These are phyloP conservation scores for Fusarium tricinctum DNA, from an alignment of 2,329 filamentous ascomycete genomes.

Conservation along the genomic window DNA sequence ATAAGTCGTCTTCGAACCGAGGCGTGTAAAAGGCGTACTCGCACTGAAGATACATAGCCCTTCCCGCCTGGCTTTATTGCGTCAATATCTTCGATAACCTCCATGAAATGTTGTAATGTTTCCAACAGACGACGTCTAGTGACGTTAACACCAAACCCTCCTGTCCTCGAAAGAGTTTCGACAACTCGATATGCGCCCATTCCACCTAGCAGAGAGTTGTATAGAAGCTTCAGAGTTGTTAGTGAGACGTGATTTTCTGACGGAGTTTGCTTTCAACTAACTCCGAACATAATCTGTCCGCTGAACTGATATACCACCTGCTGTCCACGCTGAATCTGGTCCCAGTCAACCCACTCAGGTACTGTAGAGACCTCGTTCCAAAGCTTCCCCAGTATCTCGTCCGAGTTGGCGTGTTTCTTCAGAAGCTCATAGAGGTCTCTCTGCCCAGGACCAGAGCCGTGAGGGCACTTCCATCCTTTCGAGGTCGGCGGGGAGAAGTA, in stretches of 20 bases:
- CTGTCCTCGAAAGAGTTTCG: slow-evolving; percentile 80
- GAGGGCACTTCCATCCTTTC: slow-evolving; percentile 50
- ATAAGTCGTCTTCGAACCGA: slow-evolving; percentile 74
- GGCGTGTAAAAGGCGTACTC: slow-evolving; percentile 75
- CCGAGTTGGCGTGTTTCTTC: slow-evolving; percentile 66
- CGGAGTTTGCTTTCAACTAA: slow-evolving; percentile 45
- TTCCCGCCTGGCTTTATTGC: slow-evolving; percentile 75
- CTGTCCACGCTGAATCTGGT: slow-evolving; percentile 79
- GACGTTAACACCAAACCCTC: slow-evolving; percentile 78
- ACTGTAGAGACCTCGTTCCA: slow-evolving; percentile 77
- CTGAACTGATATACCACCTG: slow-evolving; percentile 84
- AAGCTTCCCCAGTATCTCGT: slow-evolving; percentile 68
- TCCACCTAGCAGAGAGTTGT: slow-evolving; percentile 75
- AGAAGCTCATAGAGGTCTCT: slow-evolving; percentile 76
- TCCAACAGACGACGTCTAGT: slow-evolving; percentile 74
- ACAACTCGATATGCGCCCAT: slow-evolving; percentile 81
- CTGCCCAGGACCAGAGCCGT: slow-evolving; percentile 48
- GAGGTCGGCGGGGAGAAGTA: slow-evolving; percentile 62
- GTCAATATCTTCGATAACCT: slow-evolving; percentile 75
- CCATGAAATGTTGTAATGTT: slow-evolving; percentile 81
- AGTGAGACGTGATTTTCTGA: neutral
- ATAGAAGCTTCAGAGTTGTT: slow-evolving; percentile 62
- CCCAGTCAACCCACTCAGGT: slow-evolving; percentile 84
- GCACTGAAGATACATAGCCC: slow-evolving; percentile 72
- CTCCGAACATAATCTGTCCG: slow-evolving; percentile 72